Evolutionary conservation across 1,284 basidiomycete genomes (phyloP), one percentile per base, ranked within the genome.

Genomic region (Trichosporon inkin): DNA sequence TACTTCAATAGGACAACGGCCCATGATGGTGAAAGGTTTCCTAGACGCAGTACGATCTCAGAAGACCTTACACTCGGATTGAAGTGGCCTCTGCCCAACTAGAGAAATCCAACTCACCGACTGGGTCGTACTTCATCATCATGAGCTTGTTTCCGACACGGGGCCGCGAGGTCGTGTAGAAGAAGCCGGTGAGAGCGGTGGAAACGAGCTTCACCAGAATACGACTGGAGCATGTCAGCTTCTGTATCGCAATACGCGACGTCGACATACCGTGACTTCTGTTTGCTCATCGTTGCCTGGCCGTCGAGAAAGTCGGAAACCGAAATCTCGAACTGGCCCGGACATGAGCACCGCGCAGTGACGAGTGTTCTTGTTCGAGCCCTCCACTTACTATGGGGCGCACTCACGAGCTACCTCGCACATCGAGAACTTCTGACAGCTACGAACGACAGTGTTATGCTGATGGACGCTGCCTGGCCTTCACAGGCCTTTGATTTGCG

Each of bases 111-210:
- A 6, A 77, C 85, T 65, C 73, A 91, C 91, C 89, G 76, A 81
- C 80, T 1, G 90, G 90, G 71, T 94, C 91, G 77, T 92, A 94
- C 78, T 94, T 93, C 69, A 93, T 88, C 37, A 88, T 86, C 36
- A 88, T 85, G 59, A 94, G 80, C 75, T 84, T 87, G 20, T 88
- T 84, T 4, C 84, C 86, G 68, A 84, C 76, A 34, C 91, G 83
- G 53, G 87, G 78, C 20, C 90, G 83, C 66, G 86, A 83, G 3
- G 88, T 88, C 10, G 89, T 90, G 79, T 93, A 94, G 77, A 92
- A 92, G 80, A 84, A 92, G 16, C 91, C 91, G 1, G 90, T 92
- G 75, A 90, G 87, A 1, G 91, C 91, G 1, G 90, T 91, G 14
- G 90, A 93, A 58, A 93, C 86, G 67, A 94, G 82, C 54, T 89